Evolutionary conservation across 176 grass and related monocot genomes (phyloP).

Genomic region (Eleusine indica): DNA sequence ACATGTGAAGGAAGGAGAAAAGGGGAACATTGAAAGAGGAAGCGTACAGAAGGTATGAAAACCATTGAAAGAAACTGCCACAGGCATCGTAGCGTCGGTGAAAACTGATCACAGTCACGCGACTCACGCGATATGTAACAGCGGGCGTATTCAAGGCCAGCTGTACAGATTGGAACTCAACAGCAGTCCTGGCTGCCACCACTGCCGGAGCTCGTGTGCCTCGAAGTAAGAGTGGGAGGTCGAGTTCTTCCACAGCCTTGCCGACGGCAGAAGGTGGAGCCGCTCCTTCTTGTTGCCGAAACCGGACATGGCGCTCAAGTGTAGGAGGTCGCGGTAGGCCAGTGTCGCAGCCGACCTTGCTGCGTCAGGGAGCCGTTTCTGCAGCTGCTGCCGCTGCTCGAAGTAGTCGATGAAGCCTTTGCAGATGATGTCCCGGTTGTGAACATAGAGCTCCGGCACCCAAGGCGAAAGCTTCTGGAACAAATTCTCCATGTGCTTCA

Average conservation of each 20-base stretch:
- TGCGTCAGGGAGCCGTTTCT: not conserved
- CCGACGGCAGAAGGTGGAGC: conserved; percentile 17
- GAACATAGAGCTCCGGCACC: not conserved
- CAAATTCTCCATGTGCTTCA: conserved; percentile 1
- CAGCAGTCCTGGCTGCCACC: conserved; percentile 28
- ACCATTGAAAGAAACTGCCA: no score
- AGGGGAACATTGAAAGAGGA: no score
- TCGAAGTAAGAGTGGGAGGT: not conserved
- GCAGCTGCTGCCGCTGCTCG: conserved; percentile 4
- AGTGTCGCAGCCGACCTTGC: not conserved
- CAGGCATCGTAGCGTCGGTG: no score
- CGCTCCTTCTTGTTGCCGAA: not conserved
- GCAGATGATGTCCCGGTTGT: conserved; percentile 9
- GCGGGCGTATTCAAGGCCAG: no score
- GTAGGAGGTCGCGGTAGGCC: conserved; percentile 23
- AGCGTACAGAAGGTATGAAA: no score
- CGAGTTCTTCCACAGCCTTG: conserved; percentile 16
- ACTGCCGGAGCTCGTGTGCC: conserved; percentile 1
- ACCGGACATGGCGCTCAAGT: not conserved
- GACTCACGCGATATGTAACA: no score
- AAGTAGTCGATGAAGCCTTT: conserved; percentile 34
- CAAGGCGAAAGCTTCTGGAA: not conserved
- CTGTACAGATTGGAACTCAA: no score
- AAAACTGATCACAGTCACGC: no score
- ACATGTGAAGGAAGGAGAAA: no score